Evolutionary conservation across 208 protist genomes (phyloP).

Genomic region (Crithidia bombi): DNA sequence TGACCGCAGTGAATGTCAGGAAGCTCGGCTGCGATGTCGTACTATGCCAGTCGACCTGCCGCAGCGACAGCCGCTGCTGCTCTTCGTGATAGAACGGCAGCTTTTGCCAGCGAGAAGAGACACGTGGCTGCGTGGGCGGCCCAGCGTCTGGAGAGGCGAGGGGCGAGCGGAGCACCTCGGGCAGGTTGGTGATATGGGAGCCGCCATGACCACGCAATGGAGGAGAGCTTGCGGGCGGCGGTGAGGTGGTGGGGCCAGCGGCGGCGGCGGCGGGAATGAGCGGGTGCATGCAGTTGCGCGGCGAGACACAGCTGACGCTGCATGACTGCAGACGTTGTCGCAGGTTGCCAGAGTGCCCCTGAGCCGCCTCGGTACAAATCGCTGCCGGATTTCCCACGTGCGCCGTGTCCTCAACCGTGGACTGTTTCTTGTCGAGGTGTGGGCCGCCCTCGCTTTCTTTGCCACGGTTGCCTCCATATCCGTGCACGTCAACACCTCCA

Average conservation of each 20-base stretch:
- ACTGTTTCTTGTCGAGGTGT: no score
- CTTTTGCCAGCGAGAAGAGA: slow-evolving; percentile 2
- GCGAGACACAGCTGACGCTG: slow-evolving; percentile 2
- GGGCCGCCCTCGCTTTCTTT: no score
- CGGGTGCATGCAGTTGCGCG: background rate
- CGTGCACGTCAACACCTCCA: no score
- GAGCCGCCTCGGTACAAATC: no score
- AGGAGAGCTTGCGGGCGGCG: background rate
- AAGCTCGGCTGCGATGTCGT: slow-evolving; percentile 19
- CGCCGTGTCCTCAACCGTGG: no score
- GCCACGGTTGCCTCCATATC: no score
- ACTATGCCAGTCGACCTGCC: background rate
- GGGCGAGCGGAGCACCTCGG: background rate
- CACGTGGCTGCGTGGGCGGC: background rate
- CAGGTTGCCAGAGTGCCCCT: no score
- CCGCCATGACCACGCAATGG: background rate
- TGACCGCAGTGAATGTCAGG: slow-evolving; percentile 8
- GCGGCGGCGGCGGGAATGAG: background rate
- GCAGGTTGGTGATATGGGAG: background rate
- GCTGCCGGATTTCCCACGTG: no score
- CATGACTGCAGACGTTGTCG: background rate
- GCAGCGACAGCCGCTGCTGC: background rate
- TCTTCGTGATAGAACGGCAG: slow-evolving; percentile 6
- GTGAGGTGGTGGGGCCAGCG: background rate
- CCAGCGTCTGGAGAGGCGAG: background rate